Evolutionary conservation across 2,329 filamentous ascomycete genomes (phyloP).

Genomic region (Trichoderma koningiopsis): DNA sequence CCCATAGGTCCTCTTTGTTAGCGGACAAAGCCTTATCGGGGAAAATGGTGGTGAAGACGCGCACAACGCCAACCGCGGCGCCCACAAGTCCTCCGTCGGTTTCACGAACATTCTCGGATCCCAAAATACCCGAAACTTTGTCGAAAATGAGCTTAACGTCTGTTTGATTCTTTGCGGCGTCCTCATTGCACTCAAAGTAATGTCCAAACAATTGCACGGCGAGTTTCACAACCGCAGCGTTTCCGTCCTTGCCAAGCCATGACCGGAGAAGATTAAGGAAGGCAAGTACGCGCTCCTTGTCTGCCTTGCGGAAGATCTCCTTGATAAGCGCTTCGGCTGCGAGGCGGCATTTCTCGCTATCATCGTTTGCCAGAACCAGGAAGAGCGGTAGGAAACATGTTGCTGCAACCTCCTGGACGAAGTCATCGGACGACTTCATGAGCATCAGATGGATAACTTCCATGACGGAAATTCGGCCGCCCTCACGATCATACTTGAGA

Average conservation of each 20-base stretch:
- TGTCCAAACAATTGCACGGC: conserved; percentile 80
- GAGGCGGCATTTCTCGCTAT: conserved; percentile 80
- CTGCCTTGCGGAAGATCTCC: conserved; percentile 76
- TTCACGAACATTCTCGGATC: conserved; percentile 55
- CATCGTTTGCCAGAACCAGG: conserved; percentile 84
- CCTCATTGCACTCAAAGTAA: conserved; percentile 72
- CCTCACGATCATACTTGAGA: conserved; percentile 83
- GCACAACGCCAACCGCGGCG: conserved; percentile 69
- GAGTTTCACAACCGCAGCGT: conserved; percentile 68
- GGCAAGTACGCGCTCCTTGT: conserved; percentile 68
- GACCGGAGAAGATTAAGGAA: conserved; percentile 71
- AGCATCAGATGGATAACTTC: conserved; percentile 87
- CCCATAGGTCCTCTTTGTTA: conserved; percentile 69
- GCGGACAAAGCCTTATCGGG: conserved; percentile 64
- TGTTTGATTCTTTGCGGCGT: conserved; percentile 61
- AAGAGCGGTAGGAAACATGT: conserved; percentile 86
- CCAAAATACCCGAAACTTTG: conserved; percentile 56
- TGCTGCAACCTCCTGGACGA: conserved; percentile 78
- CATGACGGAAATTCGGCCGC: conserved; percentile 89
- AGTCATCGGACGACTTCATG: conserved; percentile 78
- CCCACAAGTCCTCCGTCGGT: conserved; percentile 72
- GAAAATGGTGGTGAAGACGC: conserved; percentile 67
- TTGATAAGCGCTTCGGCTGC: conserved; percentile 79
- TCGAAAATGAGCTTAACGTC: conserved; percentile 66
- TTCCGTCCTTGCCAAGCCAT: conserved; percentile 77